A percentile compares a stretch with the other conserved stretches of the same genome.
Evolutionary conservation across 108 stramenopile genomes (phyloP).

Genomic region (Fragilaria radians): DNA sequence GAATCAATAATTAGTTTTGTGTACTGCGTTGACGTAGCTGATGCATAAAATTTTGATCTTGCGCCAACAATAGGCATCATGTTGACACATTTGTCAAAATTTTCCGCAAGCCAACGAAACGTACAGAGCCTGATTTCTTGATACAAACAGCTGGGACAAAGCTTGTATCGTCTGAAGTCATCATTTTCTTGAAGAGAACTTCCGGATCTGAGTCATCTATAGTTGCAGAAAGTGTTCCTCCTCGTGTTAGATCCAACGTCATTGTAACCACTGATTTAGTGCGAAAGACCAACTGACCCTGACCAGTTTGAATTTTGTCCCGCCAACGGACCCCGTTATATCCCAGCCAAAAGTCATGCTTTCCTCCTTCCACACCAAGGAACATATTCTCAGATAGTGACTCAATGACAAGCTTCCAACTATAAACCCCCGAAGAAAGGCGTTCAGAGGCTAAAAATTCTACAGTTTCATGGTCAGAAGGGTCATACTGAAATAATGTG

Average conservation of each 20-base stretch:
- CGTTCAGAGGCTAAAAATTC: background rate
- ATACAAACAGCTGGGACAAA: conserved; percentile 4
- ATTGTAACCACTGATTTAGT: conserved; percentile 1
- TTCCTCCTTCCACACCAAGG: background rate
- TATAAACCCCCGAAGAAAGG: background rate
- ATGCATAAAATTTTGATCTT: too few species aligned
- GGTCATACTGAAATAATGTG: background rate
- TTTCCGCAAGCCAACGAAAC: conserved; percentile 1
- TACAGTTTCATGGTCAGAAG: background rate
- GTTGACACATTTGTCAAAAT: too few species aligned
- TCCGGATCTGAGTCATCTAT: background rate
- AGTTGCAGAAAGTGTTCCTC: conserved; percentile 1
- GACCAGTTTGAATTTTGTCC: background rate
- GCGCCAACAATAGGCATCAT: too few species aligned
- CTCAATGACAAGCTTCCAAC: background rate
- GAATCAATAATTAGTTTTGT: too few species aligned
- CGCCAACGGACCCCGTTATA: background rate
- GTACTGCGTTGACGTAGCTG: too few species aligned
- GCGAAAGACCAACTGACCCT: background rate
- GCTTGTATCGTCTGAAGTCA: background rate
- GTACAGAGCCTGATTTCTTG: conserved; percentile 1
- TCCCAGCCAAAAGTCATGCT: background rate
- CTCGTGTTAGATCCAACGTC: background rate
- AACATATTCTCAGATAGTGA: background rate
- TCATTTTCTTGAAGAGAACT: conserved; percentile 1